These are phyloP conservation scores for Alnus glutinosa DNA, from an alignment of 306 rosid genomes.

Conservation along the genomic window DNA sequence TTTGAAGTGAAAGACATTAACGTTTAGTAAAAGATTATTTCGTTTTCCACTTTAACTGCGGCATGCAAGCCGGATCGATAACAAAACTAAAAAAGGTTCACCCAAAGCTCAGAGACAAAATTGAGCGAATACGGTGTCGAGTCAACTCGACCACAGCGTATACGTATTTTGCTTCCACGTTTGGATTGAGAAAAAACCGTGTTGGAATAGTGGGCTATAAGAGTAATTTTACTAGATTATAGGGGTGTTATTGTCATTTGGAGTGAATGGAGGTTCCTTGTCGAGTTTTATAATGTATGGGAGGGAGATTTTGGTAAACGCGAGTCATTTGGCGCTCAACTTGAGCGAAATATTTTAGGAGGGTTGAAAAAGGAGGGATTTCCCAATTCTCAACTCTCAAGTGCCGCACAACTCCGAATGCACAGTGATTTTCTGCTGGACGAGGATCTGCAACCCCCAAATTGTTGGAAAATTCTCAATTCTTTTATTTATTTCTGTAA, in stretches of 20 bases:
- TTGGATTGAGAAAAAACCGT: not conserved
- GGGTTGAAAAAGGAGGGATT: conserved; percentile 12
- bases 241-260: conserved; percentile 22
- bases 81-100: too few species aligned
- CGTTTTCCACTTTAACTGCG: too few species aligned
- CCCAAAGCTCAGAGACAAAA: too few species aligned
- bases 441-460: not conserved
- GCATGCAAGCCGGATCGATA: too few species aligned
- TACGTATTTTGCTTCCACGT: not conserved
- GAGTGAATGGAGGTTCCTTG: not conserved
- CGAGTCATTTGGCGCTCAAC: conserved; percentile 42
- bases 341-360: conserved; percentile 10
- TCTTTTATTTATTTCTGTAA: too few species aligned
- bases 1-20: too few species aligned
- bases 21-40: too few species aligned
- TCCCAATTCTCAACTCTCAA: too few species aligned
- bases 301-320: conserved; percentile 6
- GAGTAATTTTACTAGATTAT: too few species aligned
- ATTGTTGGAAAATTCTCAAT: not conserved
- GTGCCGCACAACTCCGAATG: not conserved
- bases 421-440: conserved; percentile 12
- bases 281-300: not conserved
- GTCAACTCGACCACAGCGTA: not conserved
- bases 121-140: not conserved
- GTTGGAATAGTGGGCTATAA: too few species aligned